Conservation (phyloP, 2,329 filamentous ascomycete species). For the Fusarium torreyae region DNA sequence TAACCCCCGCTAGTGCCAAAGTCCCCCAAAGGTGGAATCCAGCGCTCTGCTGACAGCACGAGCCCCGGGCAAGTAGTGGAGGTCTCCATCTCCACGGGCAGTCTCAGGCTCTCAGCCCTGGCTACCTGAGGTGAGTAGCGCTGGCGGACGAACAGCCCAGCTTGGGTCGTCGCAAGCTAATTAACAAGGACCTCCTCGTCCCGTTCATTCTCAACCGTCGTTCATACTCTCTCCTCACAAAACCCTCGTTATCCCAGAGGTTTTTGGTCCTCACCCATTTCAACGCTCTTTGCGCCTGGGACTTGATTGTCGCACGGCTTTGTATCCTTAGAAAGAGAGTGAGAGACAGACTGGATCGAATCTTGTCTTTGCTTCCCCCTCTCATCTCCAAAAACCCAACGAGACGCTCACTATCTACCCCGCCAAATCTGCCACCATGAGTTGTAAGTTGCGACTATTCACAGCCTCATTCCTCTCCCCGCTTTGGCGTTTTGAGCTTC, state of each 20-base stretch:
- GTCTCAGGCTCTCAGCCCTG: no score
- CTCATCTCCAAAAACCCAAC: slow-evolving; percentile 29
- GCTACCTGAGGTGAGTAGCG: no score
- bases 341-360: slow-evolving; percentile 3
- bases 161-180: slow-evolving; percentile 41
- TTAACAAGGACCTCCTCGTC: slow-evolving; percentile 40
- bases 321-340: neutral
- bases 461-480: slow-evolving; percentile 47
- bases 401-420: slow-evolving; percentile 41
- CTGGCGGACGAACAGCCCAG: no score
- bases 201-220: slow-evolving; percentile 11
- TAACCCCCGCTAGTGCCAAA: slow-evolving; percentile 22
- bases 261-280: slow-evolving; percentile 19
- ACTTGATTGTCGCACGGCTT: slow-evolving; percentile 25
- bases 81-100: neutral
- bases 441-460: slow-evolving; percentile 52
- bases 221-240: slow-evolving; percentile 26
- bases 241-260: slow-evolving; percentile 32
- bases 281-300: slow-evolving; percentile 21
- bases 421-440: slow-evolving; percentile 51
- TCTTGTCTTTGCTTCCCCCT: slow-evolving; percentile 25
- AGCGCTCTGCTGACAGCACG: slow-evolving; percentile 25
- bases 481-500: slow-evolving; percentile 35
- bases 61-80: neutral
- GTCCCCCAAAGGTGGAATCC: slow-evolving; percentile 18